Percentiles rank a stretch among this genome's conserved stretches.
Conservation (phyloP, 371 early-diverging fungal species). For the Mucor lusitanicus region DNA sequence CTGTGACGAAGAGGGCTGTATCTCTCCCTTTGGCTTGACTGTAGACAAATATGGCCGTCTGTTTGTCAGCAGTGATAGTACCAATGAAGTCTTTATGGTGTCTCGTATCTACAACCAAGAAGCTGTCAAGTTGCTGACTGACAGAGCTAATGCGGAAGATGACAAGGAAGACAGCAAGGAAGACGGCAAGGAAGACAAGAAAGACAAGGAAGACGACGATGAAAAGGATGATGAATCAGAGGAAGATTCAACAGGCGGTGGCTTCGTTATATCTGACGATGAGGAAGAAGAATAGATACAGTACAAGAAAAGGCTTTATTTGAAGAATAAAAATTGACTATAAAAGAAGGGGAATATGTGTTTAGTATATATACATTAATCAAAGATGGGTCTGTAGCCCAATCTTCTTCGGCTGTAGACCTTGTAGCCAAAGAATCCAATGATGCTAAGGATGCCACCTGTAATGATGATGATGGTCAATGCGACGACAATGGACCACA, state of each 20-base stretch:
- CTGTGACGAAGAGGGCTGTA: constrained; percentile 23
- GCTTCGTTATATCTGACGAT: background rate
- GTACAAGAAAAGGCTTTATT: background rate
- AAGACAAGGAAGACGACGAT: background rate
- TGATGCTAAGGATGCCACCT: constrained; percentile 20
- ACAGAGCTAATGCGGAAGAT: constrained; percentile 9
- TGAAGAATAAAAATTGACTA: background rate
- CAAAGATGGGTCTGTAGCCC: constrained; percentile 59
- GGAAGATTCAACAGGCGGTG: background rate
- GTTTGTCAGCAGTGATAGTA: constrained; percentile 38
- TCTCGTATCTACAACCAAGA: constrained; percentile 33
- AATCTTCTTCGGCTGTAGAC: constrained; percentile 67
- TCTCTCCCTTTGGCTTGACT: constrained; percentile 38
- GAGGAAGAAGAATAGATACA: background rate
- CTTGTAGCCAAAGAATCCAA: constrained; percentile 48
- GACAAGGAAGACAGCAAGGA: background rate
- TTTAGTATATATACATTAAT: background rate
- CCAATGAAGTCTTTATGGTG: constrained; percentile 43
- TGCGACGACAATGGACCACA: constrained; percentile 42
- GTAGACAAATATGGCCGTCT: constrained; percentile 43
- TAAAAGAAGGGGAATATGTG: too few species aligned
- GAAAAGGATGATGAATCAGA: background rate
- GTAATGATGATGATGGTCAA: constrained; percentile 18
- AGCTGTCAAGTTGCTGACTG: constrained; percentile 38
- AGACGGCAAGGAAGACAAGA: background rate